phyloP scores from a whole-genome alignment of 1,284 basidiomycete species.

The Rhodotorula sp. region DNA sequence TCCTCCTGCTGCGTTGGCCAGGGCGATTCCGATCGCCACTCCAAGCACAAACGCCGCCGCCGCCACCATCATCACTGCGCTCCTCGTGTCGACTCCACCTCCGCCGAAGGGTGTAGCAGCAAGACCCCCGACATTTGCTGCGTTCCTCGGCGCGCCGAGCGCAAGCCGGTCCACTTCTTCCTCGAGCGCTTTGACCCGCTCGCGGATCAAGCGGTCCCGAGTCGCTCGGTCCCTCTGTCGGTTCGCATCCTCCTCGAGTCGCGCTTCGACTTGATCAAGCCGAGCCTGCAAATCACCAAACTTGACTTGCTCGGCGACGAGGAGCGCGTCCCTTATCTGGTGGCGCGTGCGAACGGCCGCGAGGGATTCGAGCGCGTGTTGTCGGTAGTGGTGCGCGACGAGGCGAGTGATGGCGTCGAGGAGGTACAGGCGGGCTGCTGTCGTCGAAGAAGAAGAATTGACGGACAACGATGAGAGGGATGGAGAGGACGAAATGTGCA shows the following conservation, averaged over 20 bases:
- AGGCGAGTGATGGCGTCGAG: slow-evolving; percentile 16
- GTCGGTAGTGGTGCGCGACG: neutral
- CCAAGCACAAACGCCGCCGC: neutral
- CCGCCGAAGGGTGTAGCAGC: neutral
- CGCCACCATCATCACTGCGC: neutral
- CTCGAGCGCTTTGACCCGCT: neutral
- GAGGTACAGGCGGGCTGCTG: slow-evolving; percentile 9
- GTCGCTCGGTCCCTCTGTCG: neutral
- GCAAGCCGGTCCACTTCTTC: neutral
- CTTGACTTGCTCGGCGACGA: neutral
- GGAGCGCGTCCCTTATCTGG: neutral
- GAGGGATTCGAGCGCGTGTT: neutral
- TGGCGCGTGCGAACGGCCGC: neutral
- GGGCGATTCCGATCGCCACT: neutral
- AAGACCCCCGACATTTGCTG: too few relatives aligned
- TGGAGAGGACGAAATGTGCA: neutral
- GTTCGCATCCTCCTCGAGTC: neutral
- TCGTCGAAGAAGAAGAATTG: neutral
- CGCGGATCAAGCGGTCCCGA: neutral
- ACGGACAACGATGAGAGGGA: neutral
- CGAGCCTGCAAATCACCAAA: neutral
- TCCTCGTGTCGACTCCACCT: neutral
- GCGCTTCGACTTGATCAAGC: neutral
- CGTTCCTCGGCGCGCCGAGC: neutral
- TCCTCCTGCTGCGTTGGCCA: neutral